Conservation (phyloP, 2,329 filamentous ascomycete genomes). For the Botryosphaeria dothidea region DNA sequence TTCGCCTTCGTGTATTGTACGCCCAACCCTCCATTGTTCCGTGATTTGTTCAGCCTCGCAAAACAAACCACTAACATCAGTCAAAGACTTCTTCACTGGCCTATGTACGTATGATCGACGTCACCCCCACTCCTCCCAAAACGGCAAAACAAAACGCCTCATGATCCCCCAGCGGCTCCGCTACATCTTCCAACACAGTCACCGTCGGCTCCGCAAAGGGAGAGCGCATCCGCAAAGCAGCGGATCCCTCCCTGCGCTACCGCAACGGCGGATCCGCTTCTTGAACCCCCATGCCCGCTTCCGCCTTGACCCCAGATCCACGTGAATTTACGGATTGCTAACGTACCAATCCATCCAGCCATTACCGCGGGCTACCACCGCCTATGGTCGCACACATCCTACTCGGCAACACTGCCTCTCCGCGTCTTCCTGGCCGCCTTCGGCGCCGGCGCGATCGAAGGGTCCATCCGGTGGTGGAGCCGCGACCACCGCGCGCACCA, state of each 20-base stretch:
- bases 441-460: slow-evolving; percentile 80
- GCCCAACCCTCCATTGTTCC: background rate
- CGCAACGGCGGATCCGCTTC: background rate
- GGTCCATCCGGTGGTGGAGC: slow-evolving; percentile 87
- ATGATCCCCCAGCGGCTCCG: background rate
- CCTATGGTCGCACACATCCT: slow-evolving; percentile 84
- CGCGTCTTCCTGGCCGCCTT: slow-evolving; percentile 80
- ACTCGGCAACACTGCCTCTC: slow-evolving; percentile 74
- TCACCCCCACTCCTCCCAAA: background rate
- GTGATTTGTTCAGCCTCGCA: background rate
- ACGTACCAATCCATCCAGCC: background rate
- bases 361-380: slow-evolving; percentile 67
- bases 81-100: slow-evolving; percentile 68
- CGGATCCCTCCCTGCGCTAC: background rate
- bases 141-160: background rate
- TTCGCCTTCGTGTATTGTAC: slow-evolving; percentile 70
- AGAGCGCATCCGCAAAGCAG: background rate
- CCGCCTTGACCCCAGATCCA: background rate
- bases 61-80: background rate
- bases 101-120: slow-evolving; percentile 43
- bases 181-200: background rate
- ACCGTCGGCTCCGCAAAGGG: background rate
- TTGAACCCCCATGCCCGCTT: background rate
- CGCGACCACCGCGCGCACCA: slow-evolving; percentile 85
- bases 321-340: too few species aligned